Conservation (phyloP, 148 eudicot genomes). For the Vaccinium myrtillus region DNA sequence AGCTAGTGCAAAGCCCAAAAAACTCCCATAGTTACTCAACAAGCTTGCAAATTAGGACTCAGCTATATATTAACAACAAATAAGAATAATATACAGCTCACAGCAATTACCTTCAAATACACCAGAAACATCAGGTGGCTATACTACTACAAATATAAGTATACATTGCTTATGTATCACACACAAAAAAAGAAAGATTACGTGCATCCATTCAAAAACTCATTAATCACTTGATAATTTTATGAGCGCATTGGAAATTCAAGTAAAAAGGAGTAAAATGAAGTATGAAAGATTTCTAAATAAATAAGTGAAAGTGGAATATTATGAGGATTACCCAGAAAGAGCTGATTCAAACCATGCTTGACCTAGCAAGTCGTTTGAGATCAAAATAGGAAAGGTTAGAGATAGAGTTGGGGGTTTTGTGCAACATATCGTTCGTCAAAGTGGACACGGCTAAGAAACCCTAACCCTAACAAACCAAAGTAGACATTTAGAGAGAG, state of each 20-base stretch:
- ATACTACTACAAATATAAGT: not conserved
- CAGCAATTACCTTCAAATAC: not conserved
- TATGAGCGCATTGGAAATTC: not conserved
- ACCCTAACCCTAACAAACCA: slow-evolving; percentile 42
- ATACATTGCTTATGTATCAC: not conserved
- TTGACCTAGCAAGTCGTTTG: slow-evolving; percentile 29
- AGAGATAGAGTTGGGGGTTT: slow-evolving; percentile 14
- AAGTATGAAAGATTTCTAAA: not conserved
- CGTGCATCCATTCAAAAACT: not conserved
- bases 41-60: not conserved
- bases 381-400: slow-evolving; percentile 24
- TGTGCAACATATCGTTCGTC: slow-evolving; percentile 23
- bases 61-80: not conserved
- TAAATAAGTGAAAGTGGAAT: not conserved
- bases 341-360: slow-evolving; percentile 27
- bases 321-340: slow-evolving; percentile 28
- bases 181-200: not conserved
- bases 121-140: not conserved
- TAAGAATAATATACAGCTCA: not conserved
- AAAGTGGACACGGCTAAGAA: slow-evolving; percentile 23
- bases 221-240: not conserved
- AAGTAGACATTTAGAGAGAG: not conserved
- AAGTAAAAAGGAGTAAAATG: not conserved
- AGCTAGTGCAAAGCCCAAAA: not conserved
- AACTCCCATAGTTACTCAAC: not conserved